Conservation (phyloP, 352 stramenopile genomes). For the Phytophthora cactorum region DNA sequence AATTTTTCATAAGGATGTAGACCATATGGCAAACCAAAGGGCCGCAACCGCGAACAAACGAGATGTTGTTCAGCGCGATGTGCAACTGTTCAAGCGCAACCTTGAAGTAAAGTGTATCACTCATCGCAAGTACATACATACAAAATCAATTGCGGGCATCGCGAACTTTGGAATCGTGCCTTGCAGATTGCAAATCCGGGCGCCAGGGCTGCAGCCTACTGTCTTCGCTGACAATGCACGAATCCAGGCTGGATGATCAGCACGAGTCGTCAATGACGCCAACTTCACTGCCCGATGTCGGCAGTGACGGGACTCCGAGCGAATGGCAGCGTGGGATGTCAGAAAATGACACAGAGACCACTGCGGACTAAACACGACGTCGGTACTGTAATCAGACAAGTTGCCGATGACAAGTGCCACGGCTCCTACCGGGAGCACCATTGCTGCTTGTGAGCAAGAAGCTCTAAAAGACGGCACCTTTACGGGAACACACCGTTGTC, state of each 20-base stretch:
- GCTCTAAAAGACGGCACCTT: not conserved
- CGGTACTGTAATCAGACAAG: not conserved
- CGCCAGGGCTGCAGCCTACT: slow-evolving; percentile 13
- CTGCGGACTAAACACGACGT: not conserved
- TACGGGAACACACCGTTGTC: slow-evolving; percentile 12
- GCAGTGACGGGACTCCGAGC: not conserved
- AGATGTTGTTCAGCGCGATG: slow-evolving; percentile 8
- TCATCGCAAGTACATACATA: not conserved
- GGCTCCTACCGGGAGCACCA: no score
- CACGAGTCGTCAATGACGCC: slow-evolving; percentile 3
- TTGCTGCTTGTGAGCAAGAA: not conserved
- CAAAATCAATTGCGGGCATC: not conserved
- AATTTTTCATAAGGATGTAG: slow-evolving; percentile 37
- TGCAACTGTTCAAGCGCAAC: not conserved
- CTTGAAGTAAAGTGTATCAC: slow-evolving; percentile 19
- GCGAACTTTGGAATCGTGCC: slow-evolving; percentile 3
- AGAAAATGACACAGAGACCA: not conserved
- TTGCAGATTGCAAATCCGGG: slow-evolving; percentile 21
- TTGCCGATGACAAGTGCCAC: not conserved
- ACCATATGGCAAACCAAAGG: slow-evolving; percentile 16
- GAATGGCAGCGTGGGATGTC: slow-evolving; percentile 5
- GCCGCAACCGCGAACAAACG: slow-evolving; percentile 22
- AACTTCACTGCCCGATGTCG: not conserved
- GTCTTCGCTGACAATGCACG: slow-evolving; percentile 13
- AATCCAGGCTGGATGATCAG: not conserved